Conservation (phyloP, 306 rosid species). For the Vigna nakashimae region DNA sequence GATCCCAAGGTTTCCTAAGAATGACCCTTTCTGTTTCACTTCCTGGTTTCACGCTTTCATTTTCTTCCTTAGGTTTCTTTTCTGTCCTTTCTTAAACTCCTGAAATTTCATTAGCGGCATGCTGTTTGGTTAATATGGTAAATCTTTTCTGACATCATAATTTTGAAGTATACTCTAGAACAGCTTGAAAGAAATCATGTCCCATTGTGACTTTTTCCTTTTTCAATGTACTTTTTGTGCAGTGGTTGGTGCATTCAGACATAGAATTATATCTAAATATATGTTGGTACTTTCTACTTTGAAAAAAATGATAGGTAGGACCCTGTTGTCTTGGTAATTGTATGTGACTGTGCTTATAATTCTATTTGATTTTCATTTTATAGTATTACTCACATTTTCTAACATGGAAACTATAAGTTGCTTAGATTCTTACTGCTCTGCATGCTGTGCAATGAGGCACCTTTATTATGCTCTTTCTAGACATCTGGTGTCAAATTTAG, state of each 20-base stretch:
- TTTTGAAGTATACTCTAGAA: conserved; percentile 2
- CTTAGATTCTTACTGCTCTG: neutral
- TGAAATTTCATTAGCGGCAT: conserved; percentile 5
- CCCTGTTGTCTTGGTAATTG: conserved; percentile 25
- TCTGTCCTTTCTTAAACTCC: neutral
- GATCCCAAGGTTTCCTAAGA: neutral
- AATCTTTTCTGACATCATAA: conserved; percentile 16
- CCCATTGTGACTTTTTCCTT: neutral
- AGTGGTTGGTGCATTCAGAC: conserved; percentile 5
- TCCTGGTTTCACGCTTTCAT: neutral
- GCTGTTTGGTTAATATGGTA: conserved; percentile 21
- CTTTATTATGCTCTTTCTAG: neutral
- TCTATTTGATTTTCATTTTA: conserved; percentile 7
- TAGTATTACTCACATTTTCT: conserved; percentile 1
- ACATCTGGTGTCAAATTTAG: neutral
- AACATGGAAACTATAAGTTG: conserved; percentile 1
- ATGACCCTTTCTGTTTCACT: conserved; percentile 14
- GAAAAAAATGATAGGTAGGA: conserved; percentile 15
- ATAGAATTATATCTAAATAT: conserved; percentile 20
- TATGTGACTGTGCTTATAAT: conserved; percentile 6
- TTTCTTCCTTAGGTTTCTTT: neutral
- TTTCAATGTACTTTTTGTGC: conserved; percentile 22
- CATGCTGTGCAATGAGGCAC: conserved; percentile 22
- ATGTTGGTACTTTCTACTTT: neutral
- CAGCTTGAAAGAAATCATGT: neutral